Conservation (phyloP, 73 alveolate species). For the Paraurostyla sp. region DNA sequence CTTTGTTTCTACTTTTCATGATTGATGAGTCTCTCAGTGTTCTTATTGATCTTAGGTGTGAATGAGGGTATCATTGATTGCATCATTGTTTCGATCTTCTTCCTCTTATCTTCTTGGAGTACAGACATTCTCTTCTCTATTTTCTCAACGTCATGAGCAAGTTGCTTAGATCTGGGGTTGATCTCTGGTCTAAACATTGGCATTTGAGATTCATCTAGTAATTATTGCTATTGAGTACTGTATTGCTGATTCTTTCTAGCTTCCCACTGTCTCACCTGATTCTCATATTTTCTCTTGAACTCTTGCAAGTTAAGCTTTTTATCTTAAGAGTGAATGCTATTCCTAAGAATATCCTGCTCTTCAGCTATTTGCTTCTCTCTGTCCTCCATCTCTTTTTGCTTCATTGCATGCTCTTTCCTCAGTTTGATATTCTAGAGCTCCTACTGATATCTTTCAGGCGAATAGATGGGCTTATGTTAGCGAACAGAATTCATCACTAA, state of each 20-base stretch:
- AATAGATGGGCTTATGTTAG: background rate
- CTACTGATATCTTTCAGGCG: background rate
- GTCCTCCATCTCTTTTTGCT: background rate
- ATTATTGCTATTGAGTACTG: background rate
- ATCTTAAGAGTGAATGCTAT: background rate
- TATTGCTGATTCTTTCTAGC: background rate
- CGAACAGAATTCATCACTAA: constrained; percentile 19
- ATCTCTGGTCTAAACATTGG: constrained; percentile 23
- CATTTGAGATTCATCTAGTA: background rate
- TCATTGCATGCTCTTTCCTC: background rate
- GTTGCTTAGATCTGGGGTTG: background rate
- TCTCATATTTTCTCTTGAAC: constrained; percentile 8
- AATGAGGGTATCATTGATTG: background rate
- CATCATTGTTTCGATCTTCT: background rate
- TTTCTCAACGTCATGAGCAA: constrained; percentile 31
- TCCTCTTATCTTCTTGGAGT: constrained; percentile 1
- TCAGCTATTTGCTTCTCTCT: background rate
- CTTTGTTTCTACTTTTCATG: background rate
- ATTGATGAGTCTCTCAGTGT: background rate
- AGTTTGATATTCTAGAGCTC: background rate
- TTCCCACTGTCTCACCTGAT: constrained; percentile 26
- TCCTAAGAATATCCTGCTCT: constrained; percentile 10
- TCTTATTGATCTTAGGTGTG: constrained; percentile 27
- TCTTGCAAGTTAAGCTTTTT: background rate
- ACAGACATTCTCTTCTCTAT: background rate